These are phyloP conservation scores for Sequoiadendron giganteum DNA, from an alignment of 75 land plant genomes.

Conservation along the genomic window DNA sequence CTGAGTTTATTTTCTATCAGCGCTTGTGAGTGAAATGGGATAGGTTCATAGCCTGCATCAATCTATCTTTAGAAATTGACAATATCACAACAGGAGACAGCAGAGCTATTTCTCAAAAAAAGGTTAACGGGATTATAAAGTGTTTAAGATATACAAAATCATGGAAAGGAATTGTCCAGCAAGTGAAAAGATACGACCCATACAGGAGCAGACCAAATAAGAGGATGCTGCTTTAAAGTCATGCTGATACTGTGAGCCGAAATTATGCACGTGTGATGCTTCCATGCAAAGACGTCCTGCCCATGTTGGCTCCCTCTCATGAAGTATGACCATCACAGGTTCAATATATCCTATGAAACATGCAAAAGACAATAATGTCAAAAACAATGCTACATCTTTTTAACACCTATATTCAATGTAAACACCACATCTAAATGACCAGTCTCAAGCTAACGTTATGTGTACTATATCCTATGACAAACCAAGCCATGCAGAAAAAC, in stretches of 20 bases:
- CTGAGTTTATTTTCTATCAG: not conserved
- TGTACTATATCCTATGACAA: not conserved
- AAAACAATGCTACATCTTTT: not conserved
- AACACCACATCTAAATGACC: not conserved
- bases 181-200: slow-evolving; percentile 19
- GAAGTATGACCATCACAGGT: slow-evolving; percentile 91
- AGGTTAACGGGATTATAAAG: not conserved
- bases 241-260: slow-evolving; percentile 95
- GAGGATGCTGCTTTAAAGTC: slow-evolving; percentile 91
- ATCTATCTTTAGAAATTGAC: not conserved
- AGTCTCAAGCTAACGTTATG: not conserved
- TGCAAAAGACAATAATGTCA: slow-evolving; percentile 5
- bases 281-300: slow-evolving; percentile 86
- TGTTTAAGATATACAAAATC: not conserved
- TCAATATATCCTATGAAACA: slow-evolving; percentile 84
- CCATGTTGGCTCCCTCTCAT: slow-evolving; percentile 97
- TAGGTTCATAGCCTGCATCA: not conserved
- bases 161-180: not conserved
- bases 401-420: not conserved
- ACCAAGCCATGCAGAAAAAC: not conserved
- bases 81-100: not conserved
- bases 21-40: not conserved
- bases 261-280: slow-evolving; percentile 86
- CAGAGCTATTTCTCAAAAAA: not conserved
- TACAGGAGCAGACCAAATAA: slow-evolving; percentile 95